phyloP scores from a whole-genome alignment of 768 basidiomycete genomes.

The Tylopilus sp. region DNA sequence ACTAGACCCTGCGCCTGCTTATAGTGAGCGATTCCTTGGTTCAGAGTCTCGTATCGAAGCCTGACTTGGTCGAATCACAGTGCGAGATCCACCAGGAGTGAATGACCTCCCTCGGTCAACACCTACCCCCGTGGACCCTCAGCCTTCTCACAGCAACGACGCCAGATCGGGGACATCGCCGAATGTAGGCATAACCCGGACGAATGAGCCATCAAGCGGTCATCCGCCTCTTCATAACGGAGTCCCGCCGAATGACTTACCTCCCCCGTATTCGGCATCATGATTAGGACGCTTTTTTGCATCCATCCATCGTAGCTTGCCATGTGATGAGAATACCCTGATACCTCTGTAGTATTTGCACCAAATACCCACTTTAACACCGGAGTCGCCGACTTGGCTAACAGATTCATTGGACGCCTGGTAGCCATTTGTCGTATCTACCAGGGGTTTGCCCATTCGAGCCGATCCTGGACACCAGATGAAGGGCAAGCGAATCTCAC shows the following conservation, averaged over 20 bases:
- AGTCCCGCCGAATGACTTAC: not conserved
- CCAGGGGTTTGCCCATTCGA: too few species aligned
- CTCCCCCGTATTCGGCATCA: not conserved
- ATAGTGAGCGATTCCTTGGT: not conserved
- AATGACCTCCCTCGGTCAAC: not conserved
- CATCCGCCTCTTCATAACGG: not conserved
- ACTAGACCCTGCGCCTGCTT: too few species aligned
- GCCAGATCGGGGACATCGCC: not conserved
- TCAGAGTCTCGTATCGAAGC: not conserved
- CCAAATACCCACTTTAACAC: not conserved
- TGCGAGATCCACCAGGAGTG: not conserved
- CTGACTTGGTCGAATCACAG: not conserved
- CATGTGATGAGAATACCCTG: not conserved
- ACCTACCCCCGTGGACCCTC: not conserved
- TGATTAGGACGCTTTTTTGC: not conserved
- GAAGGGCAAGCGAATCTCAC: too few species aligned
- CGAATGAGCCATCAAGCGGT: not conserved
- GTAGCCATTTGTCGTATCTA: too few species aligned
- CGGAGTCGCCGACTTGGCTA: too few species aligned
- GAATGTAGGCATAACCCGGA: not conserved
- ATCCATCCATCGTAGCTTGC: not conserved
- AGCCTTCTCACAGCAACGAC: not conserved
- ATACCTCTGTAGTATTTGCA: not conserved
- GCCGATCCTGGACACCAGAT: too few species aligned
- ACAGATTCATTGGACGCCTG: too few species aligned